Conservation (phyloP, 1,284 basidiomycete species). For the Moesziomyces parantarcticus region DNA sequence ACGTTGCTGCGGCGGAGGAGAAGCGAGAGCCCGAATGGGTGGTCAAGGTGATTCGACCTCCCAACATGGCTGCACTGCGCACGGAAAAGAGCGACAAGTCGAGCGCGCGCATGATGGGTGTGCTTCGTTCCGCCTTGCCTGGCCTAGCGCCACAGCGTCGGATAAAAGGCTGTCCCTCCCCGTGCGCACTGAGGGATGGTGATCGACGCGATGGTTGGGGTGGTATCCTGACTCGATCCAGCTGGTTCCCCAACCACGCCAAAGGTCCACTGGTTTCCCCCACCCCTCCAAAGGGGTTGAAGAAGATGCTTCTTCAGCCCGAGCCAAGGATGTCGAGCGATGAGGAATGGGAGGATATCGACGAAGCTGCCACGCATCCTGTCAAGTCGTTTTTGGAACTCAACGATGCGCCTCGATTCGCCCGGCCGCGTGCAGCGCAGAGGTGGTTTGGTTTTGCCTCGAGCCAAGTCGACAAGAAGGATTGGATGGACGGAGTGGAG, state of each 20-base stretch:
- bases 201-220: conserved; percentile 43
- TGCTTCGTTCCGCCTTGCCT: conserved; percentile 13
- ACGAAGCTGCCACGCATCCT: not conserved
- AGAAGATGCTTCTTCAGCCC: conserved; percentile 10
- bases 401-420: conserved; percentile 20
- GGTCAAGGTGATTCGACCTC: conserved; percentile 14
- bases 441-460: conserved; percentile 1
- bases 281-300: conserved; percentile 1
- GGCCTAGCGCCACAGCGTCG: conserved; percentile 11
- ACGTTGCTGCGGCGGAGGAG: not conserved
- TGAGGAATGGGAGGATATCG: conserved; percentile 40
- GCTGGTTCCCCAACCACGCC: conserved; percentile 26
- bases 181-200: not conserved
- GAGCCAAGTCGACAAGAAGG: not conserved
- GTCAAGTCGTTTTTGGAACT: conserved; percentile 27
- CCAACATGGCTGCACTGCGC: conserved; percentile 19
- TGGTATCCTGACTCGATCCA: conserved; percentile 22
- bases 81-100: not conserved
- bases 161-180: conserved; percentile 9
- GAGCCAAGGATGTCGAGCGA: no score
- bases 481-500: not conserved
- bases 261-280: conserved; percentile 36
- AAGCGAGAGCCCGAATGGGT: not conserved
- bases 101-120: conserved; percentile 1
- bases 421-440: not conserved